Evolutionary conservation across 257 asterid species (phyloP).

Genomic region (Rauvolfia tetraphylla): DNA sequence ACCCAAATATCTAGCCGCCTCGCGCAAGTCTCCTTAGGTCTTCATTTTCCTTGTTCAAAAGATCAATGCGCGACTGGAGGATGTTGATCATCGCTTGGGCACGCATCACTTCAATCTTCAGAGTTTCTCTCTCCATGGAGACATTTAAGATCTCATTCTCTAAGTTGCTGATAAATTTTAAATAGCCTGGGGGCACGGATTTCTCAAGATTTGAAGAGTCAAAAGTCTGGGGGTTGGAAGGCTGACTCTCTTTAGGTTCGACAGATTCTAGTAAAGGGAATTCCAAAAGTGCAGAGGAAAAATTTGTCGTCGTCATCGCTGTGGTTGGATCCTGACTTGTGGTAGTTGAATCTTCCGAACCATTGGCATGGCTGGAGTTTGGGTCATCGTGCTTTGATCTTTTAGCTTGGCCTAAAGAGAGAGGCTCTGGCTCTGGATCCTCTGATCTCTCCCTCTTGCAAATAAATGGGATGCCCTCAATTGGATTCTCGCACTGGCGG

Average conservation of each 20-base stretch:
- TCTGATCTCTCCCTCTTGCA: conserved; percentile 86
- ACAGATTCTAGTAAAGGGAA: conserved; percentile 57
- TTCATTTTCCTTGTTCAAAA: conserved; percentile 61
- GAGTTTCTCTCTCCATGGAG: conserved; percentile 83
- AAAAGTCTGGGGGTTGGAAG: conserved; percentile 37
- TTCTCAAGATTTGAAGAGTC: conserved; percentile 93
- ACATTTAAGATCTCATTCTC: conserved; percentile 80
- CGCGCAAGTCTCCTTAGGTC: conserved; percentile 42
- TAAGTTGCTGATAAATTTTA: conserved; percentile 76
- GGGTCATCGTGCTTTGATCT: conserved; percentile 72
- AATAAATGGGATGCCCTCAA: conserved; percentile 39
- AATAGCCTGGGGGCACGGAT: conserved; percentile 88
- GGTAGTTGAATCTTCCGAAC: conserved; percentile 92
- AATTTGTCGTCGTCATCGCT: conserved; percentile 64
- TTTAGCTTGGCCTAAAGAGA: conserved; percentile 60
- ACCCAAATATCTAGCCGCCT: conserved; percentile 20
- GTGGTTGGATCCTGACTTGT: conserved; percentile 71
- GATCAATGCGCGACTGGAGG: conserved; percentile 71
- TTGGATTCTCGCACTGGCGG: conserved; percentile 32
- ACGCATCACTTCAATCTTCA: conserved; percentile 94
- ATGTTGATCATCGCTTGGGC: conserved; percentile 89
- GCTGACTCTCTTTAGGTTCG: conserved; percentile 57
- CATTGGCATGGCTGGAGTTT: conserved; percentile 81
- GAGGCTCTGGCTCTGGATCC: conserved; percentile 62
- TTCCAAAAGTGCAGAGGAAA: conserved; percentile 54